Evolutionary conservation across 176 grass and related monocot species (phyloP).

Genomic region (Oryza rufipogon): DNA sequence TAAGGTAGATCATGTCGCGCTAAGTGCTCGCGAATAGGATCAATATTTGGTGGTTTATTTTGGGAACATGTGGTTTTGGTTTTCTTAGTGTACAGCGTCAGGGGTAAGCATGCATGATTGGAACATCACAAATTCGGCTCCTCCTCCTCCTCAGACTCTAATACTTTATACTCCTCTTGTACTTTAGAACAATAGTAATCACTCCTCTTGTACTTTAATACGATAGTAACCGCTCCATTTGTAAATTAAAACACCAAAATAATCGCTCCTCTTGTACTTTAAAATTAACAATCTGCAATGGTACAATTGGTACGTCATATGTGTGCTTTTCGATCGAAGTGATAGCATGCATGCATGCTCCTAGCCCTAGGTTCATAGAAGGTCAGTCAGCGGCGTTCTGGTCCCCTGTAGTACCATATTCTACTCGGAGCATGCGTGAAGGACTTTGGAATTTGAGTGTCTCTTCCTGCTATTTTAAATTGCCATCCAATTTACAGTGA

Average conservation of each 20-base stretch:
- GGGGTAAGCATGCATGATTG: background rate
- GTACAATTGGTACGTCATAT: too few relatives aligned
- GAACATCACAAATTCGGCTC: background rate
- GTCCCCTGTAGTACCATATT: background rate
- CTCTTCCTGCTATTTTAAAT: background rate
- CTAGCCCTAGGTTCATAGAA: background rate
- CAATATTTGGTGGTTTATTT: background rate
- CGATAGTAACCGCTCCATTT: background rate
- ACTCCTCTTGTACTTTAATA: background rate
- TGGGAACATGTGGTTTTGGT: background rate
- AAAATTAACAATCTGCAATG: background rate
- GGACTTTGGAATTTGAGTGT: background rate
- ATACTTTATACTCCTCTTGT: background rate
- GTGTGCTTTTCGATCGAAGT: background rate
- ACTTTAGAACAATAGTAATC: background rate
- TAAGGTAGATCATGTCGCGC: conserved; percentile 3
- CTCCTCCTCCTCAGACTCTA: background rate
- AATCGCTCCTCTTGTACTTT: background rate
- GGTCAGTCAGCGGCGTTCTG: background rate
- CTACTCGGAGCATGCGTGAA: background rate
- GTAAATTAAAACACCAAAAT: background rate
- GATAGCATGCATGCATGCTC: background rate
- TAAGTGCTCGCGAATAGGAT: background rate
- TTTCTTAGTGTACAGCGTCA: background rate
- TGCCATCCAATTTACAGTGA: background rate